Base-by-base conservation (phyloP, 1,284 basidiomycete species). In the Ustilago hordei region DNA sequence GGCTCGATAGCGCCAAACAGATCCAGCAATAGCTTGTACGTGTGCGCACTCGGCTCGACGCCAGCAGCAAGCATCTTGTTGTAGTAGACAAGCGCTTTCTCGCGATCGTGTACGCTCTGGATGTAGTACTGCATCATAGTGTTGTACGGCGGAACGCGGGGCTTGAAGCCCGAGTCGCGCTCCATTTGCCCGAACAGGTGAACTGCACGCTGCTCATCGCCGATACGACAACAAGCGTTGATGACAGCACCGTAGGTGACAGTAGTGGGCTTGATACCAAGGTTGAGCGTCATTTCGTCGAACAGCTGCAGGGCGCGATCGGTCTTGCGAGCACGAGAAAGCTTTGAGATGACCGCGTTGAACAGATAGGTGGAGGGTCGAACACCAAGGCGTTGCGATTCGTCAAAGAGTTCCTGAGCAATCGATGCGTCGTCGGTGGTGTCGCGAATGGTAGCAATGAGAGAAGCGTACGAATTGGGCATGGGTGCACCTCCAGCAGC, bases 121-220 rank as follows among this genome's bases (percentile, higher is more conserved):
- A 93, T 92, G 88, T 94, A 97, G 84, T 96, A 90, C 87, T 99
- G 97, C 90, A 99, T 98, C 95, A 99, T 98, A 43, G 93, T 98
- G 88, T 98, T 99, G 89, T 91, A 94, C 6, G 96, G 96, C 28
- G 97, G 96, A 1, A 97, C 92, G 8, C 95, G 90, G 8, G 95
- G 92, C 87, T 90, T 92, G 89, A 95, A 98, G 79, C 91, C 91
- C 34, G 87, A 89, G 78, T 91, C 89, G 47, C 86, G 77, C 8
- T 89, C 86, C 96, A 99, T 99, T 87, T 96, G 94, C 60, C 89
- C 86, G 87, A 97, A 98, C 58, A 98, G 87, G 13, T 89, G 88
- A 84, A 93, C 93, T 1, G 97, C 97, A 0, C 91, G 91, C 19
- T 89, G 88, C 19, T 91, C 91, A 86, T 99, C 95, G 4, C 97